Base-by-base conservation (phyloP, 163 green algal genomes). In the Coccomyxa subellipsoidea region DNA sequence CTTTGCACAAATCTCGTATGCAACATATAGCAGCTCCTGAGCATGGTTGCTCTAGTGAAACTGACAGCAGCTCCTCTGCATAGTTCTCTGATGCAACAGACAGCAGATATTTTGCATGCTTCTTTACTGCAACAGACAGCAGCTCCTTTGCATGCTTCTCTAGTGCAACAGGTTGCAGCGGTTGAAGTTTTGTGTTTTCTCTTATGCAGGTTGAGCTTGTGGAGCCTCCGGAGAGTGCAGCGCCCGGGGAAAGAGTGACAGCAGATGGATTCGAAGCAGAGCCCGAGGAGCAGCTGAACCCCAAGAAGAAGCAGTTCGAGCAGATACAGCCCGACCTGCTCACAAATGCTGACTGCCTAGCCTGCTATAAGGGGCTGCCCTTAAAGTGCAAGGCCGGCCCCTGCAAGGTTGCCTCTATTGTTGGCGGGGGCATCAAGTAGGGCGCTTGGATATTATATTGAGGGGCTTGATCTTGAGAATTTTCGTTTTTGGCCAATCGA, bases 221-320 rank as follows among this genome's bases (percentile, higher is more conserved):
- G 32, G 87, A 94, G 78, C 95, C 95, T 25, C 96, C 96, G 0
- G 88, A 87, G 31, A 93, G 88, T 35, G 88, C 89, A 4, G 83
- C 86, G 0, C 73, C 94, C 12, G 95, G 95, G 53, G 93, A 96
- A 79, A 88, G 88, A n/a, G 88, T 99, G 10, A 88, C 39, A 0
- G 92, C 92, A 8, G 84, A 92, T 59, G 94, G 92, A 38, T 97
- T 87, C 59, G 69, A 73, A 35, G 85, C 80, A 38, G 85, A 92
- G 38, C 89, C 96, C 7, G 87, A 95, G 54, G 90, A 92, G 18
- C 88, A 95, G 87, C 88, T 98, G 18, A 97, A 97, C 82, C 96
- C 96, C 39, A 98, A 98, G 87, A 97, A 97, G 90, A 98, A 98
- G 89, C 86, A 96, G 32, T 94, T 98, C 70, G 96, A 99, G 86